These are phyloP conservation scores for Calonectria ilicicola DNA, from an alignment of 2,329 filamentous ascomycete species.

Conservation along the genomic window DNA sequence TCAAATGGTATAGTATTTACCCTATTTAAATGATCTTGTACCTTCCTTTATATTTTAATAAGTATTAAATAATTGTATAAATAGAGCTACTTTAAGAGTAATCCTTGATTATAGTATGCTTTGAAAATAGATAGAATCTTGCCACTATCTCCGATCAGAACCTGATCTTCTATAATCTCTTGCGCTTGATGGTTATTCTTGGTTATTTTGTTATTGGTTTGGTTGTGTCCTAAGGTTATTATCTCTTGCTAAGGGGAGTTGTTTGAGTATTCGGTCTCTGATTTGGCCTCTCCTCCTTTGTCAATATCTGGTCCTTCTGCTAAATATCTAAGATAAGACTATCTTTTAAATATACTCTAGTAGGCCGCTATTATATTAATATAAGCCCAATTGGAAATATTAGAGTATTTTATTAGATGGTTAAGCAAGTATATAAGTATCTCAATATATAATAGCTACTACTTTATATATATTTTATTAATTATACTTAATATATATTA, in stretches of 20 bases:
- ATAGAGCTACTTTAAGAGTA: background rate
- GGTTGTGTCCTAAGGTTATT: too few species aligned
- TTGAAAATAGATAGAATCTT: conserved; percentile 4
- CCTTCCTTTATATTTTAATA: too few species aligned
- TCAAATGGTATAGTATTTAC: too few species aligned
- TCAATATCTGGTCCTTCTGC: background rate
- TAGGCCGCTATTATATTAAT: conserved; percentile 15
- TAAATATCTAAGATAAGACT: background rate
- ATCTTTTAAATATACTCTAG: conserved; percentile 6
- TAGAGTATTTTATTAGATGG: conserved; percentile 2
- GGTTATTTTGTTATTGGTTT: too few species aligned
- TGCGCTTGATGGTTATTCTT: too few species aligned
- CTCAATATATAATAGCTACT: conserved; percentile 1
- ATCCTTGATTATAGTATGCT: background rate
- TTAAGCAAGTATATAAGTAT: conserved; percentile 2
- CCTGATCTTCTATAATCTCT: background rate
- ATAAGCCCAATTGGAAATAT: conserved; percentile 6
- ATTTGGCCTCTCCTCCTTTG: background rate
- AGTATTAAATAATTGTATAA: too few species aligned
- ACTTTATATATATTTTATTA: conserved; percentile 3
- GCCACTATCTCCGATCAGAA: too few species aligned
- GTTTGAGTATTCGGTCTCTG: too few species aligned
- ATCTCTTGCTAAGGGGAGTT: too few species aligned
- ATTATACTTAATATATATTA: conserved; percentile 13
- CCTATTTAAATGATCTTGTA: too few species aligned